phyloP scores from a whole-genome alignment of 495 filamentous ascomycete genomes.

The Tuber melanosporum region DNA sequence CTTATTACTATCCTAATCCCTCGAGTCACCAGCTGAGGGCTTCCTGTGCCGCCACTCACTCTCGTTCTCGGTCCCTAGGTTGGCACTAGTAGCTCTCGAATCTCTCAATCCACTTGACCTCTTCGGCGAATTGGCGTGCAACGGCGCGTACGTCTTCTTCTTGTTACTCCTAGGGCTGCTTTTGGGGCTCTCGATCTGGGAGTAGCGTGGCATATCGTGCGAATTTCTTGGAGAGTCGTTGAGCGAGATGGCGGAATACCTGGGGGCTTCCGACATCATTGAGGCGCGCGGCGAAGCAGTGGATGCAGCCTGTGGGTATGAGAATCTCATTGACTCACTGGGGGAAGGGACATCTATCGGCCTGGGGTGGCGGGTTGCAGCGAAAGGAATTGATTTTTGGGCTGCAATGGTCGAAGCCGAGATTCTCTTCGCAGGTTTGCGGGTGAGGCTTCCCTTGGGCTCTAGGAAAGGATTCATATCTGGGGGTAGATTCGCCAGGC shows the following conservation, averaged over 20 bases:
- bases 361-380: slow-evolving; percentile 14
- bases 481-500: slow-evolving; percentile 23
- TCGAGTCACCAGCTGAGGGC: neutral
- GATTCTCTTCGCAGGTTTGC: slow-evolving; percentile 27
- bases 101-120: slow-evolving; percentile 3
- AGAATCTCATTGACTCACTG: neutral
- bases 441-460: slow-evolving; percentile 23
- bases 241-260: slow-evolving; percentile 3
- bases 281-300: neutral
- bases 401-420: slow-evolving; percentile 15
- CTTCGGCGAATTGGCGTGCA: neutral
- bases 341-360: neutral
- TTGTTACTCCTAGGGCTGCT: neutral
- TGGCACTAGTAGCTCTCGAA: neutral
- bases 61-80: neutral
- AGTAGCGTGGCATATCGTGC: neutral
- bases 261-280: neutral
- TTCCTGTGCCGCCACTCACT: slow-evolving; percentile 1
- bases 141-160: neutral
- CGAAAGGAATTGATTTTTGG: slow-evolving; percentile 27
- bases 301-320: neutral
- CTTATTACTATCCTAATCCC: neutral
- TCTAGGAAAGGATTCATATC: slow-evolving; percentile 35
- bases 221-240: neutral
- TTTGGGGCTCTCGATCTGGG: neutral